Percentiles rank a stretch among this genome's conserved stretches.
These are phyloP conservation scores for Citeromyces nyonsensis DNA, from an alignment of 805 yeast species.

Conservation along the genomic window DNA sequence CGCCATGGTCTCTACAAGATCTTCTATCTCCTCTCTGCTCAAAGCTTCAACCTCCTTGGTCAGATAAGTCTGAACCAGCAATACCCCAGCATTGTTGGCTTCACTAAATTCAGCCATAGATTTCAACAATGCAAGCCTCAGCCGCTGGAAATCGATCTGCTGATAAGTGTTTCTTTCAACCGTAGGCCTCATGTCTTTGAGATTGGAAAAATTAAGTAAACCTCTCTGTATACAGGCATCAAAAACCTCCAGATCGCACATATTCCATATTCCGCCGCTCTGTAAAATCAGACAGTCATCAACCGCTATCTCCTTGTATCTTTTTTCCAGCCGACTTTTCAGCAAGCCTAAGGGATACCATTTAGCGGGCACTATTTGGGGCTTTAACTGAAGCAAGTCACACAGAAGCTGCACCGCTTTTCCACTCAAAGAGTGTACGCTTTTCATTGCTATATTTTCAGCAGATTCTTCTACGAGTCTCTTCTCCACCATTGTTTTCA, in stretches of 20 bases:
- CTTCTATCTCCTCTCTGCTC: too few species aligned
- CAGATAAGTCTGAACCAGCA: too few species aligned
- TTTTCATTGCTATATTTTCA: too few species aligned
- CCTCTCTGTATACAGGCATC: slow-evolving; percentile 42
- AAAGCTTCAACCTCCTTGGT: too few species aligned
- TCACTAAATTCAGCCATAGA: too few species aligned
- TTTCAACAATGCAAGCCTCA: too few species aligned
- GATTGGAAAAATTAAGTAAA: slow-evolving; percentile 24
- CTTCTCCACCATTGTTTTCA: slow-evolving; percentile 13
- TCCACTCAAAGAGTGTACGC: slow-evolving; percentile 29
- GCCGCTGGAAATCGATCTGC: background rate
- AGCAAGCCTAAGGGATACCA: slow-evolving; percentile 21
- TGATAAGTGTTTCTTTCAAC: background rate
- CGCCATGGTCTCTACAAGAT: too few species aligned
- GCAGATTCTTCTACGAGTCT: too few species aligned
- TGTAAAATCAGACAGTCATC: slow-evolving; percentile 32
- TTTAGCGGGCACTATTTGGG: slow-evolving; percentile 21
- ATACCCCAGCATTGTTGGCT: too few species aligned
- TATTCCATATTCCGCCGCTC: slow-evolving; percentile 28
- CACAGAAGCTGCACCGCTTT: slow-evolving; percentile 20
- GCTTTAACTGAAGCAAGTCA: slow-evolving; percentile 18
- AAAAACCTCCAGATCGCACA: slow-evolving; percentile 33
- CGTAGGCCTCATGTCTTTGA: background rate
- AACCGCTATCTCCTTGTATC: slow-evolving; percentile 27
- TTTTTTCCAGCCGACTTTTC: slow-evolving; percentile 18